These are phyloP conservation scores for Chloris gayana DNA, from an alignment of 176 grass and related monocot species.

Conservation along the genomic window DNA sequence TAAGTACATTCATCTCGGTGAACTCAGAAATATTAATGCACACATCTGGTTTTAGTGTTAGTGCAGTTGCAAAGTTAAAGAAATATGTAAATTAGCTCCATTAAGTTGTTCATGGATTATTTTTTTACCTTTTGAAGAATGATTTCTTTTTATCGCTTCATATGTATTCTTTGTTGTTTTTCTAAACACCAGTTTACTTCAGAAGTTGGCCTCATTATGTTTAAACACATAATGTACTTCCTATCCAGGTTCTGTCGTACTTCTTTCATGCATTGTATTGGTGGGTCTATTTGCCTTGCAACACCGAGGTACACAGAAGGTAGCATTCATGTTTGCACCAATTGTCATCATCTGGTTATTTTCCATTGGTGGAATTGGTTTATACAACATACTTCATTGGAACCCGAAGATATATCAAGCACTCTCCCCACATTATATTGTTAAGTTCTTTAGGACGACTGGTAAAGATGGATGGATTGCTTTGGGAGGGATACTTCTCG, in stretches of 20 bases:
- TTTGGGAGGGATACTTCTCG: constrained; percentile 94
- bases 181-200: background rate
- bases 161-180: constrained; percentile 22
- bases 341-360: constrained; percentile 85
- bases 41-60: background rate
- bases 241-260: constrained; percentile 72
- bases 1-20: constrained; percentile 49
- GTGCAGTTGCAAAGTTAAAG: background rate
- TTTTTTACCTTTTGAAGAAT: background rate
- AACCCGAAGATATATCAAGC: constrained; percentile 77
- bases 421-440: constrained; percentile 81
- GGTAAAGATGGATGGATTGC: constrained; percentile 97
- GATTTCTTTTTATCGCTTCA: constrained; percentile 8
- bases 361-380: constrained; percentile 70
- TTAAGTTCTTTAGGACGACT: constrained; percentile 77
- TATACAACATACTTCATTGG: constrained; percentile 91
- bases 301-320: constrained; percentile 91
- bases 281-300: constrained; percentile 96
- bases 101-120: constrained; percentile 23
- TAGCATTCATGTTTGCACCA: constrained; percentile 92
- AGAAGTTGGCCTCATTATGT: constrained; percentile 3
- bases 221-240: constrained; percentile 29
- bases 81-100: background rate
- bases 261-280: constrained; percentile 90
- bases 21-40: constrained; percentile 17